Percentiles rank a stretch among this genome's conserved stretches.
These are phyloP conservation scores for Schizophyllum amplum DNA, from an alignment of 1,284 basidiomycete genomes.

Conservation along the genomic window DNA sequence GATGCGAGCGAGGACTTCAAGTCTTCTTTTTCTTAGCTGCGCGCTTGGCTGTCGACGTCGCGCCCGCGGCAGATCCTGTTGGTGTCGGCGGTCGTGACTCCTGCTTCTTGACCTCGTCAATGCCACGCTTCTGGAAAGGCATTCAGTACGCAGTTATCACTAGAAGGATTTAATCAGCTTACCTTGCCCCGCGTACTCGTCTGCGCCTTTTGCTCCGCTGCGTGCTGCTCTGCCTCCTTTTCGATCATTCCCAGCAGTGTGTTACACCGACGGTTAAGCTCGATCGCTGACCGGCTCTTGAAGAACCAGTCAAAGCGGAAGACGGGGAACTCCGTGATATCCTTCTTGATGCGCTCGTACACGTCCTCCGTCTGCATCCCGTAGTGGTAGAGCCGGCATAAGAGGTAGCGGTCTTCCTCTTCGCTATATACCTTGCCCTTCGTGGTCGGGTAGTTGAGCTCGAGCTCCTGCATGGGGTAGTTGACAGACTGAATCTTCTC, in stretches of 20 bases:
- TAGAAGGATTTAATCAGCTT: too few species aligned
- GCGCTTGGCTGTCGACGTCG: constrained; percentile 11
- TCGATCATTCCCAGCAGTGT: constrained; percentile 88
- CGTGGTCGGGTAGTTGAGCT: constrained; percentile 90
- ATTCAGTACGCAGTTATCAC: too few species aligned
- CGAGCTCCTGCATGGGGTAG: constrained; percentile 92
- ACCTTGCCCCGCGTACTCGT: constrained; percentile 60
- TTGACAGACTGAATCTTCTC: constrained; percentile 78
- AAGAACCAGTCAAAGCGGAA: constrained; percentile 99
- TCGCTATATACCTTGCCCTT: constrained; percentile 96
- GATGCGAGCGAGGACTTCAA: too few species aligned
- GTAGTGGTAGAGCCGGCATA: constrained; percentile 88
- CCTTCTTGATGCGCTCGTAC: constrained; percentile 93
- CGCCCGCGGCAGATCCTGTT: constrained; percentile 8
- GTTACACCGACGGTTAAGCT: constrained; percentile 84
- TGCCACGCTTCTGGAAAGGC: constrained; percentile 37
- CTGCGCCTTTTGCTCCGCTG: constrained; percentile 58
- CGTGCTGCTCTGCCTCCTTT: constrained; percentile 72
- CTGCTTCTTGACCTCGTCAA: constrained; percentile 38
- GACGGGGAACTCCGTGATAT: constrained; percentile 93
- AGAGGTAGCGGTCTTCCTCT: constrained; percentile 94
- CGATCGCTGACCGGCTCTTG: constrained; percentile 89
- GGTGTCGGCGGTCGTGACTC: constrained; percentile 36
- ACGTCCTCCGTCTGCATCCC: constrained; percentile 90
- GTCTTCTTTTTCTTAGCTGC: constrained; percentile 15